Evolutionary conservation across 2,329 filamentous ascomycete species (phyloP).

Genomic region (Botrytis sinoallii): DNA sequence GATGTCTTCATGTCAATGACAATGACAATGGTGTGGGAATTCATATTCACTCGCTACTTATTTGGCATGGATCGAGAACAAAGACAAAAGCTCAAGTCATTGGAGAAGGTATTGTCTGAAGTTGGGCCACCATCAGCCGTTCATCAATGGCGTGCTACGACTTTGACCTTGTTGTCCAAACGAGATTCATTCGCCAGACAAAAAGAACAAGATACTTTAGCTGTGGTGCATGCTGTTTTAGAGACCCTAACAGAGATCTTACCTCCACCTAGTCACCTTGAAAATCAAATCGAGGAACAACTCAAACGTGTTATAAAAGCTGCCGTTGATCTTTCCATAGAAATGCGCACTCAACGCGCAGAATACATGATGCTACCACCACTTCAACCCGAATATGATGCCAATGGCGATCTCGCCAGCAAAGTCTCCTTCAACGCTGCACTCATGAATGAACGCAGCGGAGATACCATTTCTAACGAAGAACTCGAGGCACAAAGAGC

Average conservation of each 20-base stretch:
- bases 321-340: conserved; percentile 85
- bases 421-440: conserved; percentile 90
- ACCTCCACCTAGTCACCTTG: conserved; percentile 78
- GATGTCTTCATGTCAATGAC: conserved; percentile 98
- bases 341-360: conserved; percentile 95
- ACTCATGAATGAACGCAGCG: conserved; percentile 90
- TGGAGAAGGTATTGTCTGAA: conserved; percentile 88
- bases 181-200: conserved; percentile 77
- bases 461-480: conserved; percentile 65
- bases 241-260: conserved; percentile 79
- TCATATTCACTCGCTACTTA: conserved; percentile 94
- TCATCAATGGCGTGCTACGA: conserved; percentile 94
- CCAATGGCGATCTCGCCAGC: conserved; percentile 81
- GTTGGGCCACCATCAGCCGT: conserved; percentile 87
- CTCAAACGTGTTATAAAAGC: conserved; percentile 83
- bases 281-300: conserved; percentile 77
- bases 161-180: conserved; percentile 80
- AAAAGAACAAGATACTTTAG: conserved; percentile 86
- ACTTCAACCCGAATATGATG: conserved; percentile 90
- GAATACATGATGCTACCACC: conserved; percentile 99
- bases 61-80: conserved; percentile 99
- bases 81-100: conserved; percentile 90
- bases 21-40: conserved; percentile 99
- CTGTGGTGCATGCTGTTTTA: conserved; percentile 89
- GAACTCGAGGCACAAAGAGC: conserved; percentile 74